Percentiles rank a stretch among this genome's conserved stretches.
phyloP scores from a whole-genome alignment of 2,329 filamentous ascomycete genomes.

The Talaromyces islandicus region DNA sequence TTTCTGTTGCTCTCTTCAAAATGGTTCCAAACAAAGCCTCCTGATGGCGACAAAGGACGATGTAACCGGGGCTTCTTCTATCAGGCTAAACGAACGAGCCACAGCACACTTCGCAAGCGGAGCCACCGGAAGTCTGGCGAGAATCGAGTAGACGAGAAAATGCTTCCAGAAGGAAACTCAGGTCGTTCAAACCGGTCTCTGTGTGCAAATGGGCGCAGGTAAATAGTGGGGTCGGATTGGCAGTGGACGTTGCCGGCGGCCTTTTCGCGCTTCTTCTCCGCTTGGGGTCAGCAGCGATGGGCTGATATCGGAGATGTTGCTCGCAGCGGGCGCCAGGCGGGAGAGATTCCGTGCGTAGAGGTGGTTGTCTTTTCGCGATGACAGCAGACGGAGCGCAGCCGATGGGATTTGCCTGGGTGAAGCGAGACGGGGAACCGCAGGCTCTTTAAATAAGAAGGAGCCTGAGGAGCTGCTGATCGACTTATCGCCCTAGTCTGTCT shows the following conservation, averaged over 20 bases:
- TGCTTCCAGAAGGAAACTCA: not conserved
- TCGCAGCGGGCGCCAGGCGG: not conserved
- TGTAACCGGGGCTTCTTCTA: not conserved
- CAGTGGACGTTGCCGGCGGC: not conserved
- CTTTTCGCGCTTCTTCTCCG: not conserved
- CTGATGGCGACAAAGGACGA: not conserved
- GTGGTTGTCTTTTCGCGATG: not conserved
- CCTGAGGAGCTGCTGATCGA: not conserved
- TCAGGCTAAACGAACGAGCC: not conserved
- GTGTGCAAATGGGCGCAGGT: not conserved
- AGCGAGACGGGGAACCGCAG: not conserved
- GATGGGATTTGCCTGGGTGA: not conserved
- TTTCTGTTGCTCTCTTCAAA: not conserved
- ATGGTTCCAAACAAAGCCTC: not conserved
- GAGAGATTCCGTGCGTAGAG: not conserved
- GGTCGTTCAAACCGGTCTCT: not conserved
- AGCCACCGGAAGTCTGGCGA: not conserved
- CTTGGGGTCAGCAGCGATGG: not conserved
- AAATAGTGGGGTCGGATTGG: not conserved
- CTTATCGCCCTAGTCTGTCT: conserved; percentile 1
- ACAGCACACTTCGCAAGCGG: not conserved
- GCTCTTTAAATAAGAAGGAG: not conserved
- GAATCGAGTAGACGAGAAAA: not conserved
- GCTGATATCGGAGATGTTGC: not conserved
- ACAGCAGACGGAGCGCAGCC: not conserved